Evolutionary conservation across 2,329 filamentous ascomycete genomes (phyloP).

Genomic region (Calonectria montana): DNA sequence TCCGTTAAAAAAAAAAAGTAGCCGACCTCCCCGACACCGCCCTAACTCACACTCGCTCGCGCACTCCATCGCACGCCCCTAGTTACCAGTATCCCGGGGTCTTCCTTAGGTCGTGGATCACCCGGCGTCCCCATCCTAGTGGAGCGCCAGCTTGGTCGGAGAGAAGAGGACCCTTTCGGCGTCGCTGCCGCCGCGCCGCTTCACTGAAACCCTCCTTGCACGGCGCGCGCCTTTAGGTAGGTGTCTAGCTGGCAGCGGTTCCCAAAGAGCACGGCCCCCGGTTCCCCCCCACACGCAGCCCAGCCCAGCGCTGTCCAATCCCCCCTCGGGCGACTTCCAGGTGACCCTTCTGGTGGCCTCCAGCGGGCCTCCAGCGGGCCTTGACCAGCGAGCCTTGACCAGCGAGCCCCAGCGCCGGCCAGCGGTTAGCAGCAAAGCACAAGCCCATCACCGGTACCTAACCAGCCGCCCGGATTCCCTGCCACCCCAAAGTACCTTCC

Average conservation of each 20-base stretch:
- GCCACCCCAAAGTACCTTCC: not conserved
- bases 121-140: not conserved
- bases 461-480: conserved; percentile 2
- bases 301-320: conserved; percentile 7
- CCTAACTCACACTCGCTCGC: not conserved
- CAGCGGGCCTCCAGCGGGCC: conserved; percentile 16
- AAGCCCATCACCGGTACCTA: not conserved
- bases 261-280: conserved; percentile 1
- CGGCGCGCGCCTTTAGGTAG: not conserved
- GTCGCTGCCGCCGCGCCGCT: not conserved
- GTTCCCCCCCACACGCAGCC: conserved; percentile 7
- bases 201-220: not conserved
- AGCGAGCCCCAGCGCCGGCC: not conserved
- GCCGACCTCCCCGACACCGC: conserved; percentile 8
- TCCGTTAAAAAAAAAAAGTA: not conserved
- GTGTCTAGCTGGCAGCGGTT: not conserved
- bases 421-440: not conserved
- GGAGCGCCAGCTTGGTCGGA: not conserved
- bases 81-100: not conserved
- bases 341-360: conserved; percentile 11
- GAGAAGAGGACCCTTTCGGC: not conserved
- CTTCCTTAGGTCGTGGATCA: conserved; percentile 2
- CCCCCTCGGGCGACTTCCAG: conserved; percentile 10
- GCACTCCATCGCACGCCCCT: not conserved
- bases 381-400: not conserved